Conservation (phyloP, 2,329 filamentous ascomycete genomes). For the Ophiocordyceps unilateralis region DNA sequence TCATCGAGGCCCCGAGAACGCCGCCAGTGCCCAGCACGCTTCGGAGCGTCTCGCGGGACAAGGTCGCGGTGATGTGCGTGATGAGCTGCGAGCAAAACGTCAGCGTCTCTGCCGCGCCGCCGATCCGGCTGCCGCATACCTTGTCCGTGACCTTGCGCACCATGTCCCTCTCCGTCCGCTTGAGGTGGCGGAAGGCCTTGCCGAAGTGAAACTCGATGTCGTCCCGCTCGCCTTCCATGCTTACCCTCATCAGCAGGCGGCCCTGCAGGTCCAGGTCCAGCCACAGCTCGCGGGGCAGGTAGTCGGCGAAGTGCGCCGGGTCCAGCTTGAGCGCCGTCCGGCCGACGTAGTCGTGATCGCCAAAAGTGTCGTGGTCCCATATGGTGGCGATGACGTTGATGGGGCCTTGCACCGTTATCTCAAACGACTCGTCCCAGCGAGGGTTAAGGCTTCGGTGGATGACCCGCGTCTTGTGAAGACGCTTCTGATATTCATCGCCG, state of each 20-base stretch:
- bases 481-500: constrained; percentile 94
- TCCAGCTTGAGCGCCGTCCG: constrained; percentile 97
- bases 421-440: constrained; percentile 91
- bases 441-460: constrained; percentile 84
- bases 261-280: constrained; percentile 93
- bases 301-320: constrained; percentile 91
- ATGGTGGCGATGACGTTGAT: constrained; percentile 93
- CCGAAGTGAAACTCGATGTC: constrained; percentile 98
- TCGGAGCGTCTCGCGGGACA: constrained; percentile 68
- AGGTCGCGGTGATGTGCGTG: constrained; percentile 75
- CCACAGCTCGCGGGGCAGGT: constrained; percentile 92
- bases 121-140: constrained; percentile 26
- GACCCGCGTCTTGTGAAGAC: constrained; percentile 83
- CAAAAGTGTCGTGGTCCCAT: constrained; percentile 96
- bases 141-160: constrained; percentile 96
- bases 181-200: constrained; percentile 87
- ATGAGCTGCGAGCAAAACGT: constrained; percentile 44
- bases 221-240: constrained; percentile 96
- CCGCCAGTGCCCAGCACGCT: constrained; percentile 52
- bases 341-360: constrained; percentile 93
- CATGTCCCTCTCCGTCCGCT: constrained; percentile 95
- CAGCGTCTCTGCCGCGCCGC: constrained; percentile 1
- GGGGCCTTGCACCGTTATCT: constrained; percentile 82
- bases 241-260: constrained; percentile 72
- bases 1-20: constrained; percentile 55